These are phyloP conservation scores for Xylaria nigripes DNA, from an alignment of 495 filamentous ascomycete genomes.

Conservation along the genomic window DNA sequence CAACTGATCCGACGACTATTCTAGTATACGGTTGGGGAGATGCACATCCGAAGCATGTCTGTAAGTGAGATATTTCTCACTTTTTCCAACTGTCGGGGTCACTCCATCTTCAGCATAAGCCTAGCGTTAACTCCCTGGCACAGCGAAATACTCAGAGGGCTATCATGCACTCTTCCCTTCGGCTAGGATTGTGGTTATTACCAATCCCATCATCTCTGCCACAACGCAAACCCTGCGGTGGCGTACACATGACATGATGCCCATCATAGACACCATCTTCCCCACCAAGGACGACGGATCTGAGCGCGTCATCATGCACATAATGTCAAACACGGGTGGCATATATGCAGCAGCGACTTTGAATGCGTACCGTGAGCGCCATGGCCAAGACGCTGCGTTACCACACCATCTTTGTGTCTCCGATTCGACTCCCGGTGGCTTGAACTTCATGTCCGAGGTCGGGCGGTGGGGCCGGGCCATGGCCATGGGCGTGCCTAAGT, in stretches of 20 bases:
- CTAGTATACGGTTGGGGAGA: constrained; percentile 51
- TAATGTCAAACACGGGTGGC: constrained; percentile 47
- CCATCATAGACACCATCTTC: constrained; percentile 41
- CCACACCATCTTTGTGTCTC: constrained; percentile 40
- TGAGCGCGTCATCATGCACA: constrained; percentile 37
- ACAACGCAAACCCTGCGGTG: constrained; percentile 34
- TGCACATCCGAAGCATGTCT: constrained; percentile 40
- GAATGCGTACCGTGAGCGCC: constrained; percentile 33
- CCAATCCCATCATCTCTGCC: constrained; percentile 41
- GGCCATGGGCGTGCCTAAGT: constrained; percentile 37
- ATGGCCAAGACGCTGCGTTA: constrained; percentile 30
- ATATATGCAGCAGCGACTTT: constrained; percentile 43
- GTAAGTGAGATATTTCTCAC: constrained; percentile 9
- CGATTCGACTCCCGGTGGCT: constrained; percentile 46
- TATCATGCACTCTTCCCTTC: constrained; percentile 42
- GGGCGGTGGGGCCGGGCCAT: constrained; percentile 44
- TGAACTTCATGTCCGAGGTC: constrained; percentile 40
- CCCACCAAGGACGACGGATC: constrained; percentile 20
- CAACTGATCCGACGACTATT: constrained; percentile 31
- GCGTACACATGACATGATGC: constrained; percentile 40
- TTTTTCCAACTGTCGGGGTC: not conserved
- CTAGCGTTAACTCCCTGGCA: not conserved
- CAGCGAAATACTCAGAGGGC: constrained; percentile 44
- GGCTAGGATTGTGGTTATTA: constrained; percentile 39
- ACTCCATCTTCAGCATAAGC: not conserved